Evolutionary conservation across 805 yeast species (phyloP), one percentile per base, ranked within the genome.

Genomic region (Candida krabiensis): DNA sequence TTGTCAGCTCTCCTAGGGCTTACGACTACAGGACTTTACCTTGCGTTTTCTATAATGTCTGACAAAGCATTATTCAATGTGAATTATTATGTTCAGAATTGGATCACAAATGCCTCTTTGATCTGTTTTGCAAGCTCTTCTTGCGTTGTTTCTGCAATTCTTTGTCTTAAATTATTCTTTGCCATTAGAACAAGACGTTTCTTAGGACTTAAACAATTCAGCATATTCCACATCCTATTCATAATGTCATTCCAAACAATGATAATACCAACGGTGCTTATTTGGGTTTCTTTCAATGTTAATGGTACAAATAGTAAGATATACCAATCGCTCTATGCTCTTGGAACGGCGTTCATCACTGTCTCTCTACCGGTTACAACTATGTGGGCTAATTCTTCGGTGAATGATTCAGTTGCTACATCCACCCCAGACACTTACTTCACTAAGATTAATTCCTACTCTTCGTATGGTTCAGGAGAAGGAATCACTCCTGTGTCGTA

Each of bases 181-280:
- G 96, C 96, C 0, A 74, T 87, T 18, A 71, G 79, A 40, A 73
- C 87, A 4, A 75, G 99, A 60, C 71, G 88, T 37, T 75, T 66
- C 44, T 59, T 90, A 34, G 99, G 99, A 0, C 66, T 88, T 42
- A 79, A 73, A 54, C 96, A 87, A 56, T 87, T 90, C 54, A 90
- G 83, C 45, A 79, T 86, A 18, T 77, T 86, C 58, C 96, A 88
- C 58, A 78, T 89, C 24, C 63, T 93, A 30, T 63, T 87, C 41
- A 83, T 90, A 38, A 86, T 86, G 91, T 67, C 87, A 0, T 63
- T 79, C 11, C 98, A 93, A 60, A 80, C 96, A 0, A 75, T 90
- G 72, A 59, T 89, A 8, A 64, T 87, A 14, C 97, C 98, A 3
- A 77, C 93, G 0, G 60, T 81, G 9, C 50, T 91, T 34, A 75